Evolutionary conservation across 441 rosid species (phyloP).

Genomic region (Adansonia gregorii): DNA sequence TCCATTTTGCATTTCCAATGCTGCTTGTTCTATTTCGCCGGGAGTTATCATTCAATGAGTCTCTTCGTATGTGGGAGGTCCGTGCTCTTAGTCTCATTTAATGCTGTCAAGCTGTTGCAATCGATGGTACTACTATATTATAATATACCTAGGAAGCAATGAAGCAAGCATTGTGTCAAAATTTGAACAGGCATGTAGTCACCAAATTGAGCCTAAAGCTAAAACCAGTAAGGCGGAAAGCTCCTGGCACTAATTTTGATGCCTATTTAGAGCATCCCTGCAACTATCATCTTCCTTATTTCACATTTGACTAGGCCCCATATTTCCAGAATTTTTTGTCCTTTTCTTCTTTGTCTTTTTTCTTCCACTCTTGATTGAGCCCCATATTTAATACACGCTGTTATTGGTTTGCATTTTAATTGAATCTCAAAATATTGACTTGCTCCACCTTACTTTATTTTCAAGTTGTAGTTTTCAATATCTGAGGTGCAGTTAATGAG

Average conservation of each 20-base stretch:
- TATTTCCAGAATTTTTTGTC: neutral
- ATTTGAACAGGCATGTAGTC: neutral
- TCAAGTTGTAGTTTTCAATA: slow-evolving; percentile 3
- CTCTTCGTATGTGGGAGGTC: slow-evolving; percentile 98
- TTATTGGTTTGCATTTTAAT: slow-evolving; percentile 16
- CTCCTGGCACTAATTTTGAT: neutral
- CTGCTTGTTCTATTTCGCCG: slow-evolving; percentile 89
- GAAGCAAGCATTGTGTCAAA: neutral
- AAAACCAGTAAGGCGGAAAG: neutral
- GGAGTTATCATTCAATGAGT: slow-evolving; percentile 83
- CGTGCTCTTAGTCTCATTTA: slow-evolving; percentile 21
- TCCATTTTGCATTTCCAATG: slow-evolving; percentile 97
- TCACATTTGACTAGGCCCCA: neutral
- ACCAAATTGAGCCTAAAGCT: slow-evolving; percentile 8
- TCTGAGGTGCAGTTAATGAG: neutral
- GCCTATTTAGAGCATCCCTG: slow-evolving; percentile 10
- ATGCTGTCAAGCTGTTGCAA: slow-evolving; percentile 18
- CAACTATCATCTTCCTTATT: slow-evolving; percentile 13
- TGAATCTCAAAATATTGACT: neutral
- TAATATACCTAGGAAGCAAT: neutral
- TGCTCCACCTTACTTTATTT: neutral
- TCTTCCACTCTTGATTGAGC: slow-evolving; percentile 4
- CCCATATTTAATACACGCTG: neutral
- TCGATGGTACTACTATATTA: neutral
- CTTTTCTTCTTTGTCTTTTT: neutral